These are phyloP conservation scores for Talaromyces sp. DNA, from an alignment of 2,329 filamentous ascomycete species.

Conservation along the genomic window DNA sequence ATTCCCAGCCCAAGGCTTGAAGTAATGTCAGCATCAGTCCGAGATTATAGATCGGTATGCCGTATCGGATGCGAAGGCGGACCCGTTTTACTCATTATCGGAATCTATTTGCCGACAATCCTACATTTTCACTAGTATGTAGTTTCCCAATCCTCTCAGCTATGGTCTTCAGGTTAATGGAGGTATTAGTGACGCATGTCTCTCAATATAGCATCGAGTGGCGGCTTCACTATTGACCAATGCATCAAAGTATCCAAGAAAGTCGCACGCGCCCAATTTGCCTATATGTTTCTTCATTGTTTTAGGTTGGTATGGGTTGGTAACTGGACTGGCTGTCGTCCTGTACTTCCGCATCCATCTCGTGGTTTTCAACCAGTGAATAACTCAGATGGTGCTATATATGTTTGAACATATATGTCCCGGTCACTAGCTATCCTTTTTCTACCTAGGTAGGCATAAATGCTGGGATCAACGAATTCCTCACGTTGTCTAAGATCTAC, in stretches of 20 bases:
- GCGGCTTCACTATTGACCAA: too few species aligned
- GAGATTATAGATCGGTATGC: neutral
- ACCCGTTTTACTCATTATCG: neutral
- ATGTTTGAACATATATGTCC: conserved; percentile 47
- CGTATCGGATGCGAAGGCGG: neutral
- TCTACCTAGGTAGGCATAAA: conserved; percentile 44
- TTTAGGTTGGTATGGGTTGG: conserved; percentile 48
- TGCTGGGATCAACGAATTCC: conserved; percentile 26
- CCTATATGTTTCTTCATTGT: conserved; percentile 42
- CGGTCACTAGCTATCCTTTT: conserved; percentile 42
- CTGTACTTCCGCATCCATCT: conserved; percentile 50
- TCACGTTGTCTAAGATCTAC: conserved; percentile 43
- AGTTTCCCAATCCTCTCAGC: neutral
- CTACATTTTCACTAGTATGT: neutral
- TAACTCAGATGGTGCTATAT: conserved; percentile 39
- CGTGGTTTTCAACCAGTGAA: conserved; percentile 37
- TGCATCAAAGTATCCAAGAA: too few species aligned
- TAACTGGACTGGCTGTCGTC: conserved; percentile 48
- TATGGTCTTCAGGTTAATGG: too few species aligned
- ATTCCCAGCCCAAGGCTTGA: neutral
- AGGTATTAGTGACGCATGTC: too few species aligned
- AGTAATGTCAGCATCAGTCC: neutral
- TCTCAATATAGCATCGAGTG: too few species aligned
- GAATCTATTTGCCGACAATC: neutral
- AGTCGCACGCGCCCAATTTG: conserved; percentile 28